phyloP scores from a whole-genome alignment of 1,139 yeast species.

The Scheffersomyces titani region DNA sequence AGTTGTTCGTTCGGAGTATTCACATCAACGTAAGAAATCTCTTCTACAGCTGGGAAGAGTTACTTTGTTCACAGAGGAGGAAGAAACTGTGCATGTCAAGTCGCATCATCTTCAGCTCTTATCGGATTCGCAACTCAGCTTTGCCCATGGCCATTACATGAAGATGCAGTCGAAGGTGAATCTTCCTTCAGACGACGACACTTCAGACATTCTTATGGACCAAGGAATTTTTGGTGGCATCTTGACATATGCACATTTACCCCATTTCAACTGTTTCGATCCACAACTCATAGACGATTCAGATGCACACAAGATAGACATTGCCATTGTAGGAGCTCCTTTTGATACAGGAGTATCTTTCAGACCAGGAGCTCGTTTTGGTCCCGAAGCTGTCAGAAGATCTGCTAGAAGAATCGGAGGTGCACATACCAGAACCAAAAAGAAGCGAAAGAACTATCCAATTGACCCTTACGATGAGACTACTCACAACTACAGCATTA shows the following conservation, averaged over 20 bases:
- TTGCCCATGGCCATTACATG: constrained; percentile 6
- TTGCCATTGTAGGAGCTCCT: constrained; percentile 55
- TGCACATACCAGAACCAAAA: constrained; percentile 13
- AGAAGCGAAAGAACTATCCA: constrained; percentile 14
- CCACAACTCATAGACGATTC: constrained; percentile 9
- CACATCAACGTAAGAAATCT: constrained; percentile 4
- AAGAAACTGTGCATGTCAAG: neutral
- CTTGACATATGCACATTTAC: constrained; percentile 47
- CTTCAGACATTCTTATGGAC: constrained; percentile 27
- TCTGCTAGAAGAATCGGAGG: constrained; percentile 41
- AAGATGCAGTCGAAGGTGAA: constrained; percentile 20
- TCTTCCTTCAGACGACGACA: constrained; percentile 40
- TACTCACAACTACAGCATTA: constrained; percentile 35
- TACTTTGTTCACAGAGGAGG: constrained; percentile 11
- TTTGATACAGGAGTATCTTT: constrained; percentile 53
- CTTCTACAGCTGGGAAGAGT: neutral
- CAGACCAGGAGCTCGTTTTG: constrained; percentile 53
- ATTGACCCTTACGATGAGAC: constrained; percentile 16
- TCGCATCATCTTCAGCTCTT: neutral
- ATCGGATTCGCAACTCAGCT: neutral
- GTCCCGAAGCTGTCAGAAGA: constrained; percentile 48
- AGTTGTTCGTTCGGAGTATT: constrained; percentile 14
- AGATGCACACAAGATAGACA: constrained; percentile 27
- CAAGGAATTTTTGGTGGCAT: constrained; percentile 41
- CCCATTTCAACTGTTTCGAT: constrained; percentile 39